Conservation (phyloP, 164 flowering plant genomes). For the Stephania yunnanensis region DNA sequence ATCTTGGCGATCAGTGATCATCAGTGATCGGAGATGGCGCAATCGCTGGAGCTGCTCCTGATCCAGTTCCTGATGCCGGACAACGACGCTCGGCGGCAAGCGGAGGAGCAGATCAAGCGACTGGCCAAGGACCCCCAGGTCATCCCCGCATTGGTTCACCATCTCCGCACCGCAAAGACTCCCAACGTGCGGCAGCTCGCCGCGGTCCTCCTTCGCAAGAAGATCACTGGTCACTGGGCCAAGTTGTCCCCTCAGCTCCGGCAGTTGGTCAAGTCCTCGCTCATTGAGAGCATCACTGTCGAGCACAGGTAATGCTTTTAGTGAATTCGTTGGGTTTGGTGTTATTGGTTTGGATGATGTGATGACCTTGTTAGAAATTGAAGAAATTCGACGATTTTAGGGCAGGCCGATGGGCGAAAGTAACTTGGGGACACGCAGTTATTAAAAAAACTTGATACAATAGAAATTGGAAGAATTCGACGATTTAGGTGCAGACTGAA, state of each 20-base stretch:
- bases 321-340: background rate
- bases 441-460: no score
- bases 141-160: constrained; percentile 79
- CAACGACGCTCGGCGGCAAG: constrained; percentile 89
- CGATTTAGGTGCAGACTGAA: no score
- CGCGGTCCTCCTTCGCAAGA: constrained; percentile 93
- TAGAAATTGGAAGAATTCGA: no score
- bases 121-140: constrained; percentile 89
- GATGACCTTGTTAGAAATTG: background rate
- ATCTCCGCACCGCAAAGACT: constrained; percentile 92
- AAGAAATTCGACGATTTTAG: no score
- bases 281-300: constrained; percentile 80
- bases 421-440: no score
- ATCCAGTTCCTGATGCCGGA: constrained; percentile 96
- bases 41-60: constrained; percentile 80
- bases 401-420: no score
- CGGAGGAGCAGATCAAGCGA: constrained; percentile 95
- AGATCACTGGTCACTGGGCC: constrained; percentile 96
- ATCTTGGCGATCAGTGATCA: background rate
- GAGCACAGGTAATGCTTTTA: constrained; percentile 59
- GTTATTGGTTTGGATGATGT: no score
- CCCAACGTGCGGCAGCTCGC: constrained; percentile 93
- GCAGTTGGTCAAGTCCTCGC: constrained; percentile 63
- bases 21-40: constrained; percentile 46
- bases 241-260: constrained; percentile 68